Conservation (phyloP, 2,329 filamentous ascomycete genomes). For the Penicillium sp. region DNA sequence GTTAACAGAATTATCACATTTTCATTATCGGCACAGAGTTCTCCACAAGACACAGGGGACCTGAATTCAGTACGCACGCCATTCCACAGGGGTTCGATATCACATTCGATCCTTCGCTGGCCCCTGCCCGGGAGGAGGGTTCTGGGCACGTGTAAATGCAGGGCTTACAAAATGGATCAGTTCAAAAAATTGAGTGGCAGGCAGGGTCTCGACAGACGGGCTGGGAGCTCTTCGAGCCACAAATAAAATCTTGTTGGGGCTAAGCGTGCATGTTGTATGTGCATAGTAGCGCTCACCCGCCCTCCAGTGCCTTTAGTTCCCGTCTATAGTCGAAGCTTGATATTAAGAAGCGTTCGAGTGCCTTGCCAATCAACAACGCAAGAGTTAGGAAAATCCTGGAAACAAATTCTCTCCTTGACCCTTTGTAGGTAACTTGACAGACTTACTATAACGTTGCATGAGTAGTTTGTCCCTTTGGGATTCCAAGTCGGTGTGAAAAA, state of each 20-base stretch:
- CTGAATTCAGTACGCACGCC: not conserved
- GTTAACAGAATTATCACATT: not conserved
- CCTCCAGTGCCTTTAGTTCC: not conserved
- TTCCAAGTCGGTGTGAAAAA: constrained; percentile 1
- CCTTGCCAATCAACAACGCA: not conserved
- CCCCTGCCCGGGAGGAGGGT: not conserved
- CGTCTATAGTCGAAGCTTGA: constrained; percentile 11
- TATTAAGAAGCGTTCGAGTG: not conserved
- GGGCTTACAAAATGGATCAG: not conserved
- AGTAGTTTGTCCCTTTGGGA: not conserved
- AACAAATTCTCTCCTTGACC: not conserved
- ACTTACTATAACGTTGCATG: not conserved
- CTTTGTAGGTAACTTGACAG: not conserved
- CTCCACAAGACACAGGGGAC: constrained; percentile 10
- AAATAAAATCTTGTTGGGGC: not conserved
- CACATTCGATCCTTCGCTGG: constrained; percentile 8
- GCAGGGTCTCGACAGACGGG: not conserved
- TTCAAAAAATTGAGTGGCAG: not conserved
- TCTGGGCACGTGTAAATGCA: not conserved
- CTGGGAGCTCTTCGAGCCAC: not conserved
- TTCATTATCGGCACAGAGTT: not conserved
- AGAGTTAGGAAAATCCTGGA: not conserved
- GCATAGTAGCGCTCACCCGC: not conserved
- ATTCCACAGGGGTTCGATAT: constrained; percentile 13
- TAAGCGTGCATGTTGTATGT: not conserved